Base-by-base conservation (phyloP, 768 basidiomycete species). In the Dioszegia hungarica region DNA sequence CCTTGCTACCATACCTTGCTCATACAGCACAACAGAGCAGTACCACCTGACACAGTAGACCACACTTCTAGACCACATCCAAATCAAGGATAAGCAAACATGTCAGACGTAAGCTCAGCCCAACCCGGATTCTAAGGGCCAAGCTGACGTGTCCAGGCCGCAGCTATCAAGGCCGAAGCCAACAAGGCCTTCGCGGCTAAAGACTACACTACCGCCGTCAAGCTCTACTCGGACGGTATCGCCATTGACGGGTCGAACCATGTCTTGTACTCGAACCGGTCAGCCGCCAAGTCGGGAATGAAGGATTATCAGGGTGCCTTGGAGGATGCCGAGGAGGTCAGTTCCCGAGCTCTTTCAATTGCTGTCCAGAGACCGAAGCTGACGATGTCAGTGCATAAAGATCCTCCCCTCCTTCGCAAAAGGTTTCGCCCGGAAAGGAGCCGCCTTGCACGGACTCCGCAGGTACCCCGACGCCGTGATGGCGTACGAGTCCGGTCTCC, bases 101-200 rank as follows among this genome's bases (percentile, higher is more conserved):
- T 68, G 67, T 58, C 67, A 29, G 67, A 68, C 67, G 67, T 68
- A 24, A 61, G 67, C 57, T 27, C n/a, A 15, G 3, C 41, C 25
- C 17, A 11, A 11, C 52, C 33, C 47, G 41, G 25, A 27, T 44
- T n/a, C n/a, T n/a, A n/a, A n/a, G n/a, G n/a, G n/a, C n/a, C n/a
- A n/a, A n/a, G n/a, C n/a, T n/a, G n/a, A n/a, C n/a, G n/a, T n/a
- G n/a, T n/a, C 24, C 58, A 82, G 82, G 80, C 79, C 45, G 79
- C 81, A 73, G 79, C 84, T 58, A 80, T 95, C 63, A 97, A 97
- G 80, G 88, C 90, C 72, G 84, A 84, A 72, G 93, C 92, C 70
- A 97, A 97, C 82, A 91, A 92, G 72, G 91, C 93, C 20, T 97
- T 97, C 78, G 81, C 88, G 36, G 89, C 89, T 54, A 95, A 91